Evolutionary conservation across 2,329 filamentous ascomycete species (phyloP).

Genomic region (Fusarium sp.): DNA sequence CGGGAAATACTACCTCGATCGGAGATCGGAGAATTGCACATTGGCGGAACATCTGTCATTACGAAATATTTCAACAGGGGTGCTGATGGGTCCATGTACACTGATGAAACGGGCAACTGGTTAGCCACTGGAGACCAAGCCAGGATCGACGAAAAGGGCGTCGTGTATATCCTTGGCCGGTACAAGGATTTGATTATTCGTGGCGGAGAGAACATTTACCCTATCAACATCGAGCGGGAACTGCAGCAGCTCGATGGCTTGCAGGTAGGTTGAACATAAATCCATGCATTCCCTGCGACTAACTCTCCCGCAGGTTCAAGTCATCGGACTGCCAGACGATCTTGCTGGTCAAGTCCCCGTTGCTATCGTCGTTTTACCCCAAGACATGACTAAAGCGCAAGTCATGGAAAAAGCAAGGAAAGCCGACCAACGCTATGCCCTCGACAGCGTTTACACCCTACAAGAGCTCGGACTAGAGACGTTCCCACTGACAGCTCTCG

Average conservation of each 20-base stretch:
- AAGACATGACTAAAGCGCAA: conserved; percentile 45
- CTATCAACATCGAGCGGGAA: conserved; percentile 48
- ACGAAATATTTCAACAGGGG: conserved; percentile 45
- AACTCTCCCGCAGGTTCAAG: conserved; percentile 44
- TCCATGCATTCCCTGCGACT: neutral
- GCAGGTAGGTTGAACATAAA: conserved; percentile 29
- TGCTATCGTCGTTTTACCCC: conserved; percentile 51
- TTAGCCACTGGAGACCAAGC: conserved; percentile 54
- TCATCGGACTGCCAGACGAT: conserved; percentile 55
- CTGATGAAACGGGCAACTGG: conserved; percentile 48
- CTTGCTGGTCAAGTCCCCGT: conserved; percentile 59
- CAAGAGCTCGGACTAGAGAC: conserved; percentile 50
- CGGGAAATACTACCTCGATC: conserved; percentile 42
- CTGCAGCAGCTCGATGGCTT: conserved; percentile 49
- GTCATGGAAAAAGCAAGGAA: conserved; percentile 44
- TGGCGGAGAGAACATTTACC: conserved; percentile 56
- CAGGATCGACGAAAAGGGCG: conserved; percentile 49
- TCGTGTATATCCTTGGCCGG: conserved; percentile 52
- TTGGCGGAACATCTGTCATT: conserved; percentile 50
- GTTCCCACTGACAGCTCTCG: conserved; percentile 54
- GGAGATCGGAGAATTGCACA: conserved; percentile 53
- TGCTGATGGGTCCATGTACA: conserved; percentile 47
- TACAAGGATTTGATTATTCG: conserved; percentile 59
- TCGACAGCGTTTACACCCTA: conserved; percentile 53
- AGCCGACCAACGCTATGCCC: conserved; percentile 51